Evolutionary conservation across 106 monocot genomes (phyloP), one percentile per base, ranked within the genome.

Genomic region (Dendrobium nobile): DNA sequence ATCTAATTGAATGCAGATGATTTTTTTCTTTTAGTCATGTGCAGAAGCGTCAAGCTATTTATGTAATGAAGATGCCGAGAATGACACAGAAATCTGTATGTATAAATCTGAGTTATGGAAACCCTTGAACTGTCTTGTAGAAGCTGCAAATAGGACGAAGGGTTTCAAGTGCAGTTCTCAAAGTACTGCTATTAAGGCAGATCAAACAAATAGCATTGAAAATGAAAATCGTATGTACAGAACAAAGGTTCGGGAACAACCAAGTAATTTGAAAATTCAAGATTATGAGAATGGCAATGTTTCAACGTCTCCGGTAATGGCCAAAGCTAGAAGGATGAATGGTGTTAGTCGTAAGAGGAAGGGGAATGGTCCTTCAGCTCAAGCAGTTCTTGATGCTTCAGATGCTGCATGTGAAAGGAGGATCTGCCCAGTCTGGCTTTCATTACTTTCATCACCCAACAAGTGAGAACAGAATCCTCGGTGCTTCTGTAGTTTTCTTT

Each of bases 71-170:
- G 82, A 86, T 41, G 64, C 7, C 41, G 89, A 84, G 54, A 83
- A 89, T 87, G 80, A 77, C 2, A 45, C 31, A 24, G 93, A 87
- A 61, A 80, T 77, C n/a, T 84, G 58, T 72, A 33, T 55, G n/a
- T 87, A 88, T 75, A 90, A 89, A 67, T 27, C 86, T 59, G 96
- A 94, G 42, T 83, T 94, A 17, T 90, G 87, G 94, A 92, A 92
- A 80, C 92, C 93, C 76, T 85, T 93, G 56, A 93, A 90, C 82
- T 91, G 87, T 81, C 83, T 93, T n/a, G 86, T 97, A 43, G 94
- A 94, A 85, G 94, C 82, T 72, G 94, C 90, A 74, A 90, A 86
- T 24, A 85, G 84, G 78, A 88, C 88, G 47, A 94, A 94, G 78
- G 47, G 80, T 54, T 44, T 79, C 22, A 91, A 82, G 79, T 77